Conservation (phyloP, 2,329 filamentous ascomycete genomes). For the Neonectria magnoliae region DNA sequence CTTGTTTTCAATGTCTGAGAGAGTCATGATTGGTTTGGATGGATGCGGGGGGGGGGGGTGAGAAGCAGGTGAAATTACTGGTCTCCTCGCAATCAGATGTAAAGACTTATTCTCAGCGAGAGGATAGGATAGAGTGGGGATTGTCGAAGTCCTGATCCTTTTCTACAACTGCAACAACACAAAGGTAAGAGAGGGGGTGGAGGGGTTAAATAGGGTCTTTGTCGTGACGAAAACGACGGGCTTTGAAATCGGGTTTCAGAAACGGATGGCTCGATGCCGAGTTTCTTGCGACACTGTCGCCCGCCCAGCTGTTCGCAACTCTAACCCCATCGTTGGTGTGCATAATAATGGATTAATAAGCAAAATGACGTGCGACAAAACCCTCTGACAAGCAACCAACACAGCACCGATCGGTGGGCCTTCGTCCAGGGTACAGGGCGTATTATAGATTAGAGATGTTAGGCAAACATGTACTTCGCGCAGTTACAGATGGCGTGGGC, state of each 20-base stretch:
- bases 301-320: neutral
- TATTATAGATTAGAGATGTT: neutral
- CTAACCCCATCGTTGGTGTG: slow-evolving; percentile 6
- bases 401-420: neutral
- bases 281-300: neutral
- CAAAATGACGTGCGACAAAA: slow-evolving; percentile 19
- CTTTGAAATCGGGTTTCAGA: neutral
- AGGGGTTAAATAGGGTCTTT: slow-evolving; percentile 4
- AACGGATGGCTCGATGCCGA: neutral
- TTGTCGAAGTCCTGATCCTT: neutral
- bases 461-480: too few species aligned
- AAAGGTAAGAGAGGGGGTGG: neutral
- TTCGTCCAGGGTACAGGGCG: neutral
- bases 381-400: slow-evolving; percentile 1
- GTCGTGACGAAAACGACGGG: neutral
- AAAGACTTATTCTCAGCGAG: neutral
- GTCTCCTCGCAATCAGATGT: neutral
- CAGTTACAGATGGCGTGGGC: neutral
- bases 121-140: neutral
- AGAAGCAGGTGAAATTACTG: neutral
- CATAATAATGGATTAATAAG: slow-evolving; percentile 15
- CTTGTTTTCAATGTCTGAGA: slow-evolving; percentile 45
- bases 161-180: neutral
- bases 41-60: neutral
- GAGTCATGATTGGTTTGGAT: slow-evolving; percentile 25